A percentile compares a stretch with the other conserved stretches of the same genome.
These are phyloP conservation scores for Ceratocystis papillata DNA, from an alignment of 2,329 filamentous ascomycete genomes.

Conservation along the genomic window DNA sequence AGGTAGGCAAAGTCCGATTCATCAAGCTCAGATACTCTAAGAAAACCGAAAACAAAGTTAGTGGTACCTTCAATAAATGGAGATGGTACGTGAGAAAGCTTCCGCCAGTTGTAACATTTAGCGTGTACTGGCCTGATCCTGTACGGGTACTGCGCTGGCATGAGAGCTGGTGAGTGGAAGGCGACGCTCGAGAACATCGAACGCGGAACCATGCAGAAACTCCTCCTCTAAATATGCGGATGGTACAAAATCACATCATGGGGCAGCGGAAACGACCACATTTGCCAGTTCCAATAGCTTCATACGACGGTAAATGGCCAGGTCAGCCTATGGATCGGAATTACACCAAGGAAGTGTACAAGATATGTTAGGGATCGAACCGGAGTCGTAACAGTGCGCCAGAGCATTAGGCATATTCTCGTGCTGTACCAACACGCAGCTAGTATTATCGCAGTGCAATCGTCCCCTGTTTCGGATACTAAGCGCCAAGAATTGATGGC, in stretches of 20 bases:
- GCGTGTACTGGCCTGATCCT: neutral
- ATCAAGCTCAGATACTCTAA: neutral
- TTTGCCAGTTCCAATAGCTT: neutral
- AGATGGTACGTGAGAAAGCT: neutral
- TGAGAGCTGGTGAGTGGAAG: neutral
- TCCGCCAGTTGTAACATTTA: neutral
- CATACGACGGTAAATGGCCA: neutral
- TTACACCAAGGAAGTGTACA: neutral
- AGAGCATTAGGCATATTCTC: neutral
- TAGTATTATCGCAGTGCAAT: neutral
- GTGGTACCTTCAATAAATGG: neutral
- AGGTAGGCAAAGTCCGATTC: neutral
- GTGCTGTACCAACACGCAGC: neutral
- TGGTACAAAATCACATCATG: neutral
- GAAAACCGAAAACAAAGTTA: neutral
- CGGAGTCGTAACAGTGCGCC: neutral
- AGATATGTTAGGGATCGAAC: neutral
- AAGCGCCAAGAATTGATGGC: neutral
- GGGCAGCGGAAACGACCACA: neutral
- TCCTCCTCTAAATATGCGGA: neutral
- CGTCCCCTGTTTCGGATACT: neutral
- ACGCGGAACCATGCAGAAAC: neutral
- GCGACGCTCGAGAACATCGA: neutral
- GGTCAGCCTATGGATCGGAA: neutral
- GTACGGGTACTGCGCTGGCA: neutral